Conservation (phyloP, 352 stramenopile species). For the Elongisporangium prolatum region DNA sequence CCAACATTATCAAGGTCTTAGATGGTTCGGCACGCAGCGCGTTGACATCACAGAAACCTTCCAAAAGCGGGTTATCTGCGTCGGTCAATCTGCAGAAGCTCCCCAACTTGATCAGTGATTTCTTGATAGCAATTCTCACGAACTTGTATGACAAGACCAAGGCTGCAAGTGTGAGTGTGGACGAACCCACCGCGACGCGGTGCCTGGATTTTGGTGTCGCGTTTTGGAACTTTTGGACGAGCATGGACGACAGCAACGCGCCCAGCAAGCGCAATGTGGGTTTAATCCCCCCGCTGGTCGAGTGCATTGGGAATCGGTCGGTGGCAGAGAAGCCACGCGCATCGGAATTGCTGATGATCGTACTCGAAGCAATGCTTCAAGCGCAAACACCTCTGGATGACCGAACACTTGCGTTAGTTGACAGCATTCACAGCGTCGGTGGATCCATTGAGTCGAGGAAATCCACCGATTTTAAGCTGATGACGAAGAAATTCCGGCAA, state of each 20-base stretch:
- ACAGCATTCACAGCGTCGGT: slow-evolving; percentile 43
- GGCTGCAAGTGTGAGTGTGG: slow-evolving; percentile 14
- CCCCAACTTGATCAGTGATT: slow-evolving; percentile 66
- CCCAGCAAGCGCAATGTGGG: slow-evolving; percentile 50
- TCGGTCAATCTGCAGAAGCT: slow-evolving; percentile 52
- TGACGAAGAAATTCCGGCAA: slow-evolving; percentile 65
- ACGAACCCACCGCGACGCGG: slow-evolving; percentile 52
- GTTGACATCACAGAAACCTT: background rate
- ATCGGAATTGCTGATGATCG: slow-evolving; percentile 60
- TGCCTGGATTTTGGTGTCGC: slow-evolving; percentile 67
- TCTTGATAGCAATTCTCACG: slow-evolving; percentile 49
- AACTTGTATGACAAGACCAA: slow-evolving; percentile 33
- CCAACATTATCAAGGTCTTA: slow-evolving; percentile 23
- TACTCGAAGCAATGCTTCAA: slow-evolving; percentile 49
- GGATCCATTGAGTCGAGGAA: slow-evolving; percentile 54
- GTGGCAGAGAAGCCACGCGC: slow-evolving; percentile 56
- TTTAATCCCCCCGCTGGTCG: slow-evolving; percentile 46
- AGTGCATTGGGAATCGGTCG: slow-evolving; percentile 43
- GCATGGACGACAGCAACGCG: slow-evolving; percentile 37
- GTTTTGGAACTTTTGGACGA: slow-evolving; percentile 73
- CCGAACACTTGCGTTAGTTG: slow-evolving; percentile 32
- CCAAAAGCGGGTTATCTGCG: background rate
- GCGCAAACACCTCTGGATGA: slow-evolving; percentile 49
- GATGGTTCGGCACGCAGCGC: slow-evolving; percentile 1
- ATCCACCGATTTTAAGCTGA: slow-evolving; percentile 60